Conservation (phyloP, 1,284 basidiomycete genomes). For the Trichosporon sp. region DNA sequence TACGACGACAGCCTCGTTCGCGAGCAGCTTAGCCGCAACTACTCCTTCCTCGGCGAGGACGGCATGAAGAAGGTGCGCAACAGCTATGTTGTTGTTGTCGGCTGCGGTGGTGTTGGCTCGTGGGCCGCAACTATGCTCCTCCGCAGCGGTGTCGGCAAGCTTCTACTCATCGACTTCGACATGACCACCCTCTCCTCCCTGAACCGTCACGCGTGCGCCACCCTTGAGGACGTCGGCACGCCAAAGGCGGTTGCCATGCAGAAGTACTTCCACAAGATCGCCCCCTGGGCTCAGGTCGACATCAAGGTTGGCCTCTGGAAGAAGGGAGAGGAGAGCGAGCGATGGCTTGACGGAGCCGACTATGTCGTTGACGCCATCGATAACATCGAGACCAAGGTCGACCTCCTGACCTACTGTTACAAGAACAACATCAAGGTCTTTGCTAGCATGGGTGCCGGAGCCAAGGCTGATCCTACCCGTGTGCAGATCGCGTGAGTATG, state of each 20-base stretch:
- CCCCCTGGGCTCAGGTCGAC: constrained; percentile 69
- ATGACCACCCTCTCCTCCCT: constrained; percentile 89
- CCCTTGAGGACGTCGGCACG: constrained; percentile 84
- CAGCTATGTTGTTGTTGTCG: constrained; percentile 80
- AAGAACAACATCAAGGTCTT: constrained; percentile 80
- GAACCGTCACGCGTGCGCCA: constrained; percentile 93
- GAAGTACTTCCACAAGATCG: constrained; percentile 70
- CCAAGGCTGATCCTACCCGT: constrained; percentile 91
- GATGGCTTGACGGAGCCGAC: constrained; percentile 74
- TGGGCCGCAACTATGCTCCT: constrained; percentile 94
- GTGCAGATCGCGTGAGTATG: constrained; percentile 72
- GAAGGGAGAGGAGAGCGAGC: constrained; percentile 68
- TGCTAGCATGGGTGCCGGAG: constrained; percentile 96
- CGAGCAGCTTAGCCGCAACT: constrained; percentile 84
- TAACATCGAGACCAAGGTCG: constrained; percentile 93
- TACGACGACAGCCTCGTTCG: constrained; percentile 76
- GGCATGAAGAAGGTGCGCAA: constrained; percentile 78
- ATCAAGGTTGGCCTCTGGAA: constrained; percentile 80
- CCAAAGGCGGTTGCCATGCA: constrained; percentile 87
- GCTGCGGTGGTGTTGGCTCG: constrained; percentile 94
- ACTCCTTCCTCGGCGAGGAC: constrained; percentile 90
- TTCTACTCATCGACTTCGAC: constrained; percentile 69
- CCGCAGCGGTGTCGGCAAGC: constrained; percentile 60
- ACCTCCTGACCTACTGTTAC: constrained; percentile 80
- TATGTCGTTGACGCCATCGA: constrained; percentile 97